phyloP scores from a whole-genome alignment of 2,329 filamentous ascomycete species.

The Apiospora malaysiana region DNA sequence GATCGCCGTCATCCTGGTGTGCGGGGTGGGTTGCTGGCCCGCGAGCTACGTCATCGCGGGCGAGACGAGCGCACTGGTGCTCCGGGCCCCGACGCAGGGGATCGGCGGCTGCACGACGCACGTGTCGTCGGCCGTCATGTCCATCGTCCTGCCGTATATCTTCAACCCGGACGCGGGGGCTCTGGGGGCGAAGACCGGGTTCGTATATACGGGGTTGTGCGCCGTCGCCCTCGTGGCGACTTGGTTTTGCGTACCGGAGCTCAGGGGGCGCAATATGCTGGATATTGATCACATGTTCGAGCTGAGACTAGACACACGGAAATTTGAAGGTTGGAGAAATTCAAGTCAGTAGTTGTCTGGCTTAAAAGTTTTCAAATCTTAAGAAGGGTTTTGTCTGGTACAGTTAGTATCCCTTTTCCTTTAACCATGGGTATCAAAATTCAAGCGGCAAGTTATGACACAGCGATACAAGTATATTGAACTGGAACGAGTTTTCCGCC shows the following conservation, averaged over 20 bases:
- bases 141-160: constrained; percentile 55
- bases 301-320: constrained; percentile 33
- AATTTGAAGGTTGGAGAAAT: constrained; percentile 31
- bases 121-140: constrained; percentile 39
- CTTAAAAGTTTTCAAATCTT: no score
- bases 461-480: no score
- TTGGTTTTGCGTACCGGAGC: constrained; percentile 58
- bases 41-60: constrained; percentile 43
- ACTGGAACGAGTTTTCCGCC: no score
- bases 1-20: constrained; percentile 49
- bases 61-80: constrained; percentile 42
- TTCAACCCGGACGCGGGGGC: constrained; percentile 49
- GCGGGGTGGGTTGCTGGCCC: constrained; percentile 28
- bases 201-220: constrained; percentile 46
- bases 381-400: no score
- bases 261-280: constrained; percentile 51
- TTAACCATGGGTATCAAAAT: no score
- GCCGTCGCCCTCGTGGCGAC: constrained; percentile 43
- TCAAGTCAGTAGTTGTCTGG: no score
- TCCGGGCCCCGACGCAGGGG: constrained; percentile 45
- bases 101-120: constrained; percentile 33
- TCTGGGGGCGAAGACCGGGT: constrained; percentile 48
- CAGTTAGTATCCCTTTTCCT: no score
- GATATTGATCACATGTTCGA: constrained; percentile 54
- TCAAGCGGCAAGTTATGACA: no score